Conservation (phyloP, 768 basidiomycete species). For the Russula ochroleuca region DNA sequence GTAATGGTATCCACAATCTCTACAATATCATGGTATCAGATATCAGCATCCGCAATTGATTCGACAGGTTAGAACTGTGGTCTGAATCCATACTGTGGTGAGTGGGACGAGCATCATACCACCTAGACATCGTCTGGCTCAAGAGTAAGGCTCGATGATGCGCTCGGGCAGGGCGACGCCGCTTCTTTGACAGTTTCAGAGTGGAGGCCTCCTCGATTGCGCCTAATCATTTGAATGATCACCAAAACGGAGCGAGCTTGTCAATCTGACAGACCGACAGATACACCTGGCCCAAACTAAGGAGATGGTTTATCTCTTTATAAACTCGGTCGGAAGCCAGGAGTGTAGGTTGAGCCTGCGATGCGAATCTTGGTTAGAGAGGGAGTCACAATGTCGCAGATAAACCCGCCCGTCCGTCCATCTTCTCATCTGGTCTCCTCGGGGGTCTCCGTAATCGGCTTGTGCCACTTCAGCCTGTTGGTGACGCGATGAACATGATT, state of each 20-base stretch:
- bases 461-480: slow-evolving; percentile 91
- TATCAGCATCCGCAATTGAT: too few species aligned
- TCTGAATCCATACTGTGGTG: too few species aligned
- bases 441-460: slow-evolving; percentile 72
- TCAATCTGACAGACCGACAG: too few species aligned
- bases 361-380: background rate
- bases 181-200: slow-evolving; percentile 9
- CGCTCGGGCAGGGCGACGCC: slow-evolving; percentile 10
- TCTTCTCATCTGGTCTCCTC: slow-evolving; percentile 73
- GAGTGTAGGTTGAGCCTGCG: slow-evolving; percentile 76
- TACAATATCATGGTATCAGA: too few species aligned
- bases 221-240: slow-evolving; percentile 37
- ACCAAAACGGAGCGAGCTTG: background rate
- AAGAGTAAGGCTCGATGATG: slow-evolving; percentile 17
- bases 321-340: slow-evolving; percentile 73
- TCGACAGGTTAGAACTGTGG: too few species aligned
- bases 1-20: too few species aligned
- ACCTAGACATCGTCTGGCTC: slow-evolving; percentile 13
- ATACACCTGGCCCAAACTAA: slow-evolving; percentile 79
- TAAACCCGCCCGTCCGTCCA: background rate
- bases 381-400: background rate
- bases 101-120: too few species aligned
- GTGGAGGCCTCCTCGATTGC: slow-evolving; percentile 34
- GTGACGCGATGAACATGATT: slow-evolving; percentile 97
- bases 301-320: slow-evolving; percentile 69